Conservation (phyloP, 805 yeast species). For the Suhomyces vadensis region DNA sequence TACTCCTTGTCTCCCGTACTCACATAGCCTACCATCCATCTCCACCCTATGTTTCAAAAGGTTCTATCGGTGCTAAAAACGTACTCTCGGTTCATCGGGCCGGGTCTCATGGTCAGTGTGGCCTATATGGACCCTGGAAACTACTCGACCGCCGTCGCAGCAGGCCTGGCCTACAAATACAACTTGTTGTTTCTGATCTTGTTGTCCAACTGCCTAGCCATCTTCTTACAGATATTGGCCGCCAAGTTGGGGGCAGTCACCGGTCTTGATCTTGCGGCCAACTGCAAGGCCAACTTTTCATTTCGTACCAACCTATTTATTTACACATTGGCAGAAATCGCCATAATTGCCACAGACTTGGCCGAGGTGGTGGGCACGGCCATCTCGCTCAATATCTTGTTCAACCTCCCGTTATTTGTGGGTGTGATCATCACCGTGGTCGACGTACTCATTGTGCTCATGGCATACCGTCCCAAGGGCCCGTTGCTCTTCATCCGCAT, state of each 20-base stretch:
- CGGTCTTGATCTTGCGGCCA: slow-evolving; percentile 87
- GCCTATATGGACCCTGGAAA: slow-evolving; percentile 99
- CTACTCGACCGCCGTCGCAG: slow-evolving; percentile 91
- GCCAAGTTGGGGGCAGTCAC: slow-evolving; percentile 92
- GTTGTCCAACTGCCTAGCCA: slow-evolving; percentile 82
- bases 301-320: slow-evolving; percentile 57
- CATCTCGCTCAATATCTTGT: slow-evolving; percentile 80
- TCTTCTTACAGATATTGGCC: slow-evolving; percentile 79
- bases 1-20: slow-evolving; percentile 1
- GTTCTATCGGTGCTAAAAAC: slow-evolving; percentile 32
- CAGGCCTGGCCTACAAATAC: slow-evolving; percentile 85
- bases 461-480: slow-evolving; percentile 86
- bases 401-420: slow-evolving; percentile 72
- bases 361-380: slow-evolving; percentile 99
- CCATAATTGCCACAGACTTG: slow-evolving; percentile 92
- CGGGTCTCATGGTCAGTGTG: slow-evolving; percentile 92
- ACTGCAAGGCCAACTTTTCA: slow-evolving; percentile 76
- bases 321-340: slow-evolving; percentile 81
- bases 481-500: slow-evolving; percentile 73
- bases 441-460: slow-evolving; percentile 80
- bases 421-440: slow-evolving; percentile 86
- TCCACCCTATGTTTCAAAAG: neutral
- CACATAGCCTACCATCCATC: neutral
- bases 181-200: slow-evolving; percentile 76
- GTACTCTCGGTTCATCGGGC: slow-evolving; percentile 77